A percentile compares a stretch with the other conserved stretches of the same genome.
Conservation (phyloP, 495 filamentous ascomycete species). For the Talaromyces proteolyticus region DNA sequence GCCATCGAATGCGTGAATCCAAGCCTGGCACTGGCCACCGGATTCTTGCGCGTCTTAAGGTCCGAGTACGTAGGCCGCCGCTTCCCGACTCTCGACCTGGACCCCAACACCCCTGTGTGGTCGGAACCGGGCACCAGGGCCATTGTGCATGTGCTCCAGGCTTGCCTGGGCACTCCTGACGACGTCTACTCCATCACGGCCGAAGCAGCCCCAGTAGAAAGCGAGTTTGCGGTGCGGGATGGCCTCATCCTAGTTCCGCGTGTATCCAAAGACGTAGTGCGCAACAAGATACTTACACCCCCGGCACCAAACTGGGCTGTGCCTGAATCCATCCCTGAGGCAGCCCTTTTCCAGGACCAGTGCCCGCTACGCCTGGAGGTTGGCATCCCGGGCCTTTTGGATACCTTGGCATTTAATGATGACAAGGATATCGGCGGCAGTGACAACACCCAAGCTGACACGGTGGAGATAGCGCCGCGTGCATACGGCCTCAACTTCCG, state of each 20-base stretch:
- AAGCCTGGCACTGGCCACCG: conserved; percentile 3
- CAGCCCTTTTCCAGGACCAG: conserved; percentile 17
- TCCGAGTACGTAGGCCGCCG: conserved; percentile 10
- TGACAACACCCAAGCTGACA: conserved; percentile 15
- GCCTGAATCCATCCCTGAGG: too few species aligned
- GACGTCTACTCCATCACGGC: too few species aligned
- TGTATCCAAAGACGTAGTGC: conserved; percentile 9
- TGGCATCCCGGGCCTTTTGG: conserved; percentile 18
- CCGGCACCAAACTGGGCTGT: too few species aligned
- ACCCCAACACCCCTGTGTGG: conserved; percentile 7
- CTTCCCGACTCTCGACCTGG: conserved; percentile 15
- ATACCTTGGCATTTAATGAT: conserved; percentile 28
- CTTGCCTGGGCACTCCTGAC: background rate
- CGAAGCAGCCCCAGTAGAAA: conserved; percentile 2
- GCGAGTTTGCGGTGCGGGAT: conserved; percentile 24
- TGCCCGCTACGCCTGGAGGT: conserved; percentile 20
- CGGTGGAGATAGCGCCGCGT: background rate
- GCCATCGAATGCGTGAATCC: conserved; percentile 8
- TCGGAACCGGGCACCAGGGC: too few species aligned
- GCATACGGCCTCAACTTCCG: conserved; percentile 14
- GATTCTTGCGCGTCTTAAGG: conserved; percentile 16
- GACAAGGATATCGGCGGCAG: conserved; percentile 8
- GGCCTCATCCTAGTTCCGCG: conserved; percentile 22
- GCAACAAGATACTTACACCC: conserved; percentile 5
- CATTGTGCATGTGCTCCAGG: background rate